Conservation (phyloP, 2,329 filamentous ascomycete species). For the Colletotrichum scovillei region DNA sequence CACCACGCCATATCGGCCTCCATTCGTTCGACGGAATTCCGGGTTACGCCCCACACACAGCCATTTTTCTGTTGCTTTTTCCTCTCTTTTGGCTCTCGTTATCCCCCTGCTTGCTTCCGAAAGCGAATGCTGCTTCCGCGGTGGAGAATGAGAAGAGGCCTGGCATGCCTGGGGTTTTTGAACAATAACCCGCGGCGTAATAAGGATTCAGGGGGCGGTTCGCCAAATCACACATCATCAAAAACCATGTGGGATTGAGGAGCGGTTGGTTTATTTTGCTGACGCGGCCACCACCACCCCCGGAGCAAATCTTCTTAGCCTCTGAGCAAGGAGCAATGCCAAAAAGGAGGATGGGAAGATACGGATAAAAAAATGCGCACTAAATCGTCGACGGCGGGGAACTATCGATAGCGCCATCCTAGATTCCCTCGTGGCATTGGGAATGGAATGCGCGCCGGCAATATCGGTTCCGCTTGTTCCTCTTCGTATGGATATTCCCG, state of each 20-base stretch:
- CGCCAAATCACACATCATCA: not conserved
- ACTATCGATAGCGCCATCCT: conserved; percentile 32
- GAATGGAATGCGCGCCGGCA: conserved; percentile 25
- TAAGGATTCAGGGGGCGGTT: not conserved
- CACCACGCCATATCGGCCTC: conserved; percentile 26
- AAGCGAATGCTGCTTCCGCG: conserved; percentile 26
- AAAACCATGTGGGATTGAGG: not conserved
- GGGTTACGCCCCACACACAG: not conserved
- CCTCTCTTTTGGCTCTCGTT: too few relatives aligned
- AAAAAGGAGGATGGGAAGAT: not conserved
- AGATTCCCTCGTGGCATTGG: conserved; percentile 29
- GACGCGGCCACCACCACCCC: conserved; percentile 21
- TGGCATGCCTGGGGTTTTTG: not conserved
- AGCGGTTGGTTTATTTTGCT: conserved; percentile 19
- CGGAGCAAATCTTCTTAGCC: not conserved
- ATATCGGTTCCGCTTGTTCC: conserved; percentile 5
- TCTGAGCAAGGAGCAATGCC: conserved; percentile 5
- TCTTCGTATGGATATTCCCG: not conserved
- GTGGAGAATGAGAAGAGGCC: not conserved
- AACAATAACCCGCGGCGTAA: conserved; percentile 11
- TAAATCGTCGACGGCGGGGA: conserved; percentile 23
- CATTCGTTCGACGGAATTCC: conserved; percentile 26
- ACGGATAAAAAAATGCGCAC: not conserved
- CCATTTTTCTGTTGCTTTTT: not conserved
- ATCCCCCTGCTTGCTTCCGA: conserved; percentile 20